These are phyloP conservation scores for Pythium monospermum DNA, from an alignment of 352 stramenopile genomes.

Conservation along the genomic window DNA sequence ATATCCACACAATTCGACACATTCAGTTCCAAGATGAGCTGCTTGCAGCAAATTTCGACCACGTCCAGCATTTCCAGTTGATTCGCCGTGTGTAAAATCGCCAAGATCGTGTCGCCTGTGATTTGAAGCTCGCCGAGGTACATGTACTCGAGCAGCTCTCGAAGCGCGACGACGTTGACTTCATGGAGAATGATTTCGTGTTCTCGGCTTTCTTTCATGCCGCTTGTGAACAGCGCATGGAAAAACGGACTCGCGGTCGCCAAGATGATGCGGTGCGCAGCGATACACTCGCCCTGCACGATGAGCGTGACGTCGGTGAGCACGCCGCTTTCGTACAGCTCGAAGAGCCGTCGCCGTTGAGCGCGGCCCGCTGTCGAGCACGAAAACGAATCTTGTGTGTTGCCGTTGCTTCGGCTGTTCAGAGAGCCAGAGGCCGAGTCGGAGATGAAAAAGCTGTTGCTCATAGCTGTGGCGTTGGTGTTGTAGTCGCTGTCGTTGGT, in stretches of 20 bases:
- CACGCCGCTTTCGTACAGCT: constrained; percentile 36
- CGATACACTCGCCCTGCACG: constrained; percentile 38
- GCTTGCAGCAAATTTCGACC: constrained; percentile 66
- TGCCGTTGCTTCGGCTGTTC: not conserved
- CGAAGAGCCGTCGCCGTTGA: constrained; percentile 42
- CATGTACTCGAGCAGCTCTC: constrained; percentile 58
- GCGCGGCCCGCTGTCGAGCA: not conserved
- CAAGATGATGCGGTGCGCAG: constrained; percentile 59
- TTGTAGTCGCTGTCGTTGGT: not conserved
- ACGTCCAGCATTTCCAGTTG: constrained; percentile 65
- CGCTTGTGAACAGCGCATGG: constrained; percentile 66
- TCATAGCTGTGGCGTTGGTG: constrained; percentile 9
- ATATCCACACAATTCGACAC: constrained; percentile 72
- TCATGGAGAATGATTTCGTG: constrained; percentile 47
- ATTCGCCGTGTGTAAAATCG: constrained; percentile 59
- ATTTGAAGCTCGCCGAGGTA: constrained; percentile 58
- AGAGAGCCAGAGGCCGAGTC: constrained; percentile 4
- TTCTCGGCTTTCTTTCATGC: constrained; percentile 54
- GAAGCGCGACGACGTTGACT: constrained; percentile 38
- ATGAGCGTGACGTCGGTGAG: constrained; percentile 68
- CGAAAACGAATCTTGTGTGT: not conserved
- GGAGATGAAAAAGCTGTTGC: constrained; percentile 20
- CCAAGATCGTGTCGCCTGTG: constrained; percentile 52
- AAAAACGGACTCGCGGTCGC: constrained; percentile 66
- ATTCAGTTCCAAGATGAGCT: constrained; percentile 65